Percentiles rank a stretch among this genome's conserved stretches.
Conservation (phyloP, 495 filamentous ascomycete species). For the Daldinia bambusicola region DNA sequence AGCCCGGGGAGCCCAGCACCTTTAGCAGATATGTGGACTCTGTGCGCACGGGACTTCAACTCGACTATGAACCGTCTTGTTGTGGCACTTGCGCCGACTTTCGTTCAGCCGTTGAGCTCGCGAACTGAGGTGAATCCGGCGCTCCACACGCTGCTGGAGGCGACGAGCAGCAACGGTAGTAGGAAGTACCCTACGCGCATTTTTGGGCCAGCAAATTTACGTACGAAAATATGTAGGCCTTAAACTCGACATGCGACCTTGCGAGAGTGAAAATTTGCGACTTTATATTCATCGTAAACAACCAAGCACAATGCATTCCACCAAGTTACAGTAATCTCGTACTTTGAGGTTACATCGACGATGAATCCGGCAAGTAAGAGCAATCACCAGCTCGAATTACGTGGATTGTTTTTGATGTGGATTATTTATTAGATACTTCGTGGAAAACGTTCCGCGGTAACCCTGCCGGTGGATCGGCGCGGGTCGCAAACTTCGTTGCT, state of each 20-base stretch:
- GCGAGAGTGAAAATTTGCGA: background rate
- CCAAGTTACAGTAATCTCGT: constrained; percentile 1
- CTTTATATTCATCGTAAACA: background rate
- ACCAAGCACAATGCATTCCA: background rate
- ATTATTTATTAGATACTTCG: background rate
- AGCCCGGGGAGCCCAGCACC: background rate
- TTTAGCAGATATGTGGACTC: background rate
- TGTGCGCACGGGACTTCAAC: background rate
- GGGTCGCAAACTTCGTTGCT: background rate
- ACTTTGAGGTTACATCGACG: constrained; percentile 1
- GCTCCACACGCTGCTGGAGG: background rate
- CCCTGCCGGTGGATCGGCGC: background rate
- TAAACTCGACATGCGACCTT: background rate
- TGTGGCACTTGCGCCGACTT: background rate
- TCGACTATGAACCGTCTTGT: constrained; percentile 2
- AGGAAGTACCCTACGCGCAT: background rate
- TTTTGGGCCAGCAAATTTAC: background rate
- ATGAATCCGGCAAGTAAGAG: background rate
- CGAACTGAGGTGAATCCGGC: background rate
- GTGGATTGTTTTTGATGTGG: background rate
- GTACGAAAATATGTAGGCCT: background rate
- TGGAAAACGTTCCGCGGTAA: background rate
- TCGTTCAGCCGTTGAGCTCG: background rate
- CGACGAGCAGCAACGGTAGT: background rate
- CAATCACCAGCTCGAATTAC: background rate